These are phyloP conservation scores for Penicillium corylophilum DNA, from an alignment of 2,329 filamentous ascomycete genomes.

Conservation along the genomic window DNA sequence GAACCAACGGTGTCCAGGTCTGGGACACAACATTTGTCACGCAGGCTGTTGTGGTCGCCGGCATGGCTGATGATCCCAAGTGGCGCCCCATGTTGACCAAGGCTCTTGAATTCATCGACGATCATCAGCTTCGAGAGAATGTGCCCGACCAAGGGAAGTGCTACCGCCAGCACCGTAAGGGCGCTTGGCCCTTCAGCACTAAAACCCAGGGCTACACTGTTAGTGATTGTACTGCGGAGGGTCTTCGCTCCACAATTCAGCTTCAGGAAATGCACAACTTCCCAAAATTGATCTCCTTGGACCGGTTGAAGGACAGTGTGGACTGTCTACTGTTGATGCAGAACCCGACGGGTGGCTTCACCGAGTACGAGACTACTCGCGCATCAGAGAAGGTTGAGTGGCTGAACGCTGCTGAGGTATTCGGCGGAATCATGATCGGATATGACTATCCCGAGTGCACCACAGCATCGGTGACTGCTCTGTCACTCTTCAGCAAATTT, in stretches of 20 bases:
- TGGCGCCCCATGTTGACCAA: conserved; percentile 82
- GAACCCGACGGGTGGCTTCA: conserved; percentile 80
- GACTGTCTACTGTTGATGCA: conserved; percentile 92
- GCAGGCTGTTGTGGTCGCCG: conserved; percentile 76
- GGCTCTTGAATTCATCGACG: conserved; percentile 80
- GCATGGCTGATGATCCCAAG: conserved; percentile 70
- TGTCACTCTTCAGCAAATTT: conserved; percentile 76
- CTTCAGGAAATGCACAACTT: conserved; percentile 78
- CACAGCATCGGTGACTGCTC: conserved; percentile 84
- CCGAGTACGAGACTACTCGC: conserved; percentile 83
- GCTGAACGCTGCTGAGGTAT: conserved; percentile 94
- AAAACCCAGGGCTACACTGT: conserved; percentile 91
- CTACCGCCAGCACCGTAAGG: conserved; percentile 88
- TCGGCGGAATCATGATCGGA: conserved; percentile 96
- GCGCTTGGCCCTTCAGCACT: conserved; percentile 95
- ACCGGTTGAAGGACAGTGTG: conserved; percentile 79
- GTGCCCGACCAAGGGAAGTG: conserved; percentile 72
- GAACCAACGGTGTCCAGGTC: conserved; percentile 95
- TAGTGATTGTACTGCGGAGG: conserved; percentile 91
- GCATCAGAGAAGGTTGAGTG: conserved; percentile 76
- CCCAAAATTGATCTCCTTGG: conserved; percentile 70
- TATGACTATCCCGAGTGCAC: conserved; percentile 99
- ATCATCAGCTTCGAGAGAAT: conserved; percentile 86
- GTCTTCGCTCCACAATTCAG: conserved; percentile 79
- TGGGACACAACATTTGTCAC: conserved; percentile 95